Base-by-base conservation (phyloP, 1,284 basidiomycete species). In the Leccinum angustisporum region DNA sequence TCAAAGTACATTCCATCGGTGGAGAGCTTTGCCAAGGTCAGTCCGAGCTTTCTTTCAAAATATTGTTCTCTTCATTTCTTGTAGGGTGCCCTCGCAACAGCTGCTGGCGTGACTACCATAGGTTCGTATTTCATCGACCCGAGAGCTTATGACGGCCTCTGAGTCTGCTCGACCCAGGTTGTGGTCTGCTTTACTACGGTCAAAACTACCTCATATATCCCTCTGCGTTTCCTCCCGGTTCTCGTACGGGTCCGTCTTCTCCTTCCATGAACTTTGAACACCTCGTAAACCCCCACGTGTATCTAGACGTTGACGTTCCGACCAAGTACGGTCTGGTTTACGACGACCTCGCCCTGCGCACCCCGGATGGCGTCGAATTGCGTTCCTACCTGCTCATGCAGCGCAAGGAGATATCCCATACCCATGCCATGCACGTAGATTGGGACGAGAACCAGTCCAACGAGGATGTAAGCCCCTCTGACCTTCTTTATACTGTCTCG, bases 201-300 rank as follows among this genome's bases (percentile, higher is more conserved):
- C 94, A 97, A 75, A 90, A 89, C 71, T 90, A 85, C 65, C 80
- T 97, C 57, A 95, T 97, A 72, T 97, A 97, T 72, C 95, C 94
- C 0, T 88, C 92, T 30, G 86, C 90, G n/a, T 90, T 91, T 67
- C 94, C 94, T 11, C 82, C 86, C 25, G 93, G 92, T 4, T 93
- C 93, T n/a, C 80, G 94, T 38, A 86, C 79, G 67, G 82, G 92
- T 92, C 61, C 60, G 79, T 71, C 11, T 55, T 33, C 4, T 60
- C 51, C 56, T 40, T 33, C 11, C 31, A 30, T 36, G 54, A 25
- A 18, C 36, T 43, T 5, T 30, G 31, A 10, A 27, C 57, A 30
- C 33, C 36, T 21, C 13, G 18, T 34, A 48, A 54, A 33, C 36
- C 38, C 59, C 43, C 34, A 30, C 25, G 27, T 38, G 21, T 16